Percentiles rank a stretch among this genome's conserved stretches.
These are phyloP conservation scores for Phtheirospermum japonicum DNA, from an alignment of 257 asterid genomes.

Conservation along the genomic window DNA sequence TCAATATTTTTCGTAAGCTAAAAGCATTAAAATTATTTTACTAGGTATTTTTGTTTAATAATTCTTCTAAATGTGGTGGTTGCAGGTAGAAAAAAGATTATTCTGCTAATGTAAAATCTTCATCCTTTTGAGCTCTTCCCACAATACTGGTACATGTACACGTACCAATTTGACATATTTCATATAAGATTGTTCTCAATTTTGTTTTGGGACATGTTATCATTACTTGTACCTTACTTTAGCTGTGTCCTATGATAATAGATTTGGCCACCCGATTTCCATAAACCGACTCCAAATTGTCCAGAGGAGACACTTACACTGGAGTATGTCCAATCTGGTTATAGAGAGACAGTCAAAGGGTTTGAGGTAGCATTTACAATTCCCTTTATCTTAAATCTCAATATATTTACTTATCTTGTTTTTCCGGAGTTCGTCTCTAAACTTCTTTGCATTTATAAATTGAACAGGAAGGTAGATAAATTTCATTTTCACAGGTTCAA, in stretches of 20 bases:
- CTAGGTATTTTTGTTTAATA: too few species aligned
- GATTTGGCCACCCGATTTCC: constrained; percentile 89
- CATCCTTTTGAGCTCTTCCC: constrained; percentile 13
- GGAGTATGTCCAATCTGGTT: constrained; percentile 71
- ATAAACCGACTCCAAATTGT: constrained; percentile 66
- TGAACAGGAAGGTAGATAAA: constrained; percentile 68
- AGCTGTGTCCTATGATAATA: constrained; percentile 30
- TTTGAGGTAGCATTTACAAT: constrained; percentile 51
- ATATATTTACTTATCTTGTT: not conserved
- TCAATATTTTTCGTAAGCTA: too few species aligned
- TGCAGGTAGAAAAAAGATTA: not conserved
- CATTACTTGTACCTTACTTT: too few species aligned
- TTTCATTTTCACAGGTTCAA: constrained; percentile 60
- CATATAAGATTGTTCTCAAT: constrained; percentile 2
- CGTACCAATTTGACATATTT: too few species aligned
- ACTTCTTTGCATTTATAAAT: constrained; percentile 2
- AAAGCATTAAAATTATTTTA: too few species aligned
- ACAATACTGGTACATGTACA: too few species aligned
- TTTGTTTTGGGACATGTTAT: too few species aligned
- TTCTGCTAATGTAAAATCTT: constrained; percentile 8
- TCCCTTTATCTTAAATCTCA: not conserved
- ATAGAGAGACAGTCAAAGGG: constrained; percentile 75
- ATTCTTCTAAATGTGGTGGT: too few species aligned
- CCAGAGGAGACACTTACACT: constrained; percentile 76
- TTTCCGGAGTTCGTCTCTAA: not conserved